Evolutionary conservation across 768 basidiomycete species (phyloP), one percentile per base, ranked within the genome.

Genomic region (Kockovaella imperatae): DNA sequence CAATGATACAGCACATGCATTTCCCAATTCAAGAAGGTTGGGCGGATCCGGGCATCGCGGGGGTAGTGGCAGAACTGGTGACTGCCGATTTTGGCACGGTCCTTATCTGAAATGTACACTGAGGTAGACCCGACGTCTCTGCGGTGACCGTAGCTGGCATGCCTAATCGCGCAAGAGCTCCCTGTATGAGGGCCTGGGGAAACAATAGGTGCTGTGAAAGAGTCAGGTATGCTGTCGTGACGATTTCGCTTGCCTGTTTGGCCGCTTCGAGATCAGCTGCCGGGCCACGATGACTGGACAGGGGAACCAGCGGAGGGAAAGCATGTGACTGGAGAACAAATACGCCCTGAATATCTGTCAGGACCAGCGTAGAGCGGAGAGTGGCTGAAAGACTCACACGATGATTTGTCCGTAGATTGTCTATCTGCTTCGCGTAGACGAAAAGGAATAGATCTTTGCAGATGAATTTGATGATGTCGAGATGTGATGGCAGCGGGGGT

Each of bases 401-500:
- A 69, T 93, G 91, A 68, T 96, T 96, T 14, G 90, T 96, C 36
- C 90, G 80, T 49, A 96, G 73, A 69, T 96, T 96, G 62, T 95
- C 90, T 1, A 95, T 87, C 67, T 93, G 91, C 66, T 91, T 91
- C 44, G 89, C 86, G 83, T 87, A 95, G 47, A 84, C 84, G 18
- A 83, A 80, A 0, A 80, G 75, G 87, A 90, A 96, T n/a, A 96
- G 74, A 48, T 96, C 90, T 64, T 96, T 96, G 74, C 90, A 96
- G 49, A 96, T 78, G 63, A 95, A 95, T 70, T 96, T 95, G 74
- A 96, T 82, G 8, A 80, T 82, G 52, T 96, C 91, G 5, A 96
- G 76, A 0, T 87, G 84, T 64, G 91, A 85, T 0, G 80, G 70
- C 49, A 93, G 86, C 45, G 86, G 76, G 26, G 80, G 75, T 57